Evolutionary conservation across 495 filamentous ascomycete species (phyloP), one percentile per base, ranked within the genome.

Genomic region (Tuber calosporum): DNA sequence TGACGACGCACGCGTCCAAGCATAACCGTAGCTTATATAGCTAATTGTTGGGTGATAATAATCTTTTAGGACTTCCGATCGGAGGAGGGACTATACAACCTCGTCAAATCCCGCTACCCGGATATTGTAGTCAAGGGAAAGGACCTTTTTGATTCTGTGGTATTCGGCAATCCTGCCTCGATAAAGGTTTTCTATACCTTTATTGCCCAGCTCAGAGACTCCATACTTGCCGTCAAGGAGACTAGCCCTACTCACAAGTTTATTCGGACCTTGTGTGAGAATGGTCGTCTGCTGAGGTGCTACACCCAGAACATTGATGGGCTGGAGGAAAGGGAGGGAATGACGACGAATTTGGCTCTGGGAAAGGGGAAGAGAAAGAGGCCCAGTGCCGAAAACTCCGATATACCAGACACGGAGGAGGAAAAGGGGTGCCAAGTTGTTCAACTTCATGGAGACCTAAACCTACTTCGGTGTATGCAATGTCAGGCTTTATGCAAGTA

Each of bases 291-390:
- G 36, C 86, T 90, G 22, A 82, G 89, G 42, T 90, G 89, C 70
- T 91, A 91, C 75, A 91, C 89, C 0, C 90, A 92, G 76, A 92
- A 92, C 69, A 92, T 92, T 40, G 90, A 92, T 73, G 87, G 87
- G 73, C 84, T 92, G 7, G 90, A 92, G 74, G 87, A 88, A 69
- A 86, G 88, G 34, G 87, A 89, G 30, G 89, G 89, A 11, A 84
- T 91, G 58, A 77, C 73, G 17, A 82, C 79, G 30, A 82, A 85
- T 69, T 81, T 91, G 34, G 80, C 83, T 8, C 81, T 83, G 8
- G 89, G 89, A 1, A 84, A 86, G 4, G 89, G 90, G 11, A 89
- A 84, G 75, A 82, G 86, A 36, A 76, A 81, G 48, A 80, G 82
- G 30, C 82, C 82, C 34, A 81, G 70, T 42, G 74, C 72, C 69